A percentile compares a stretch with the other conserved stretches of the same genome.
Conservation (phyloP, 306 rosid genomes). For the Fragaria ananassa region DNA sequence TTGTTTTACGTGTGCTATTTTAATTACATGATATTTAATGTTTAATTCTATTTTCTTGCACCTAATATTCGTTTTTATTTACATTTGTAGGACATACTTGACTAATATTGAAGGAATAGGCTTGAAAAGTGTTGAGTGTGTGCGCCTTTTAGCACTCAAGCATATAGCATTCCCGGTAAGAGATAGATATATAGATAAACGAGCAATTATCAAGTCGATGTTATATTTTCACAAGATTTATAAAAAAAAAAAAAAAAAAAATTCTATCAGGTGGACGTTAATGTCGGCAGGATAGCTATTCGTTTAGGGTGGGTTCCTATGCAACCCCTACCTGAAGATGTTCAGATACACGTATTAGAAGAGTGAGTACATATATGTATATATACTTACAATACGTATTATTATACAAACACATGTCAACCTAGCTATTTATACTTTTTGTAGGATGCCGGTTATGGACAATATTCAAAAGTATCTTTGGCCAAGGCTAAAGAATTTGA, state of each 20-base stretch:
- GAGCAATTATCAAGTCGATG: neutral
- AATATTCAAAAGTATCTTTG: slow-evolving; percentile 66
- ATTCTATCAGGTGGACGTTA: slow-evolving; percentile 69
- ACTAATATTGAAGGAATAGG: slow-evolving; percentile 55
- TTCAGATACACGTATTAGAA: slow-evolving; percentile 54
- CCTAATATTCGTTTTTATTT: neutral
- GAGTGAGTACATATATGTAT: slow-evolving; percentile 34
- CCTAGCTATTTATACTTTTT: too few species aligned
- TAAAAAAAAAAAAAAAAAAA: too few species aligned
- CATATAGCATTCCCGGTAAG: slow-evolving; percentile 71
- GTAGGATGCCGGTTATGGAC: slow-evolving; percentile 56
- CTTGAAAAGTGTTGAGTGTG: slow-evolving; percentile 74
- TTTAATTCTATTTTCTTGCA: neutral
- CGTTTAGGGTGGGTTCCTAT: slow-evolving; percentile 92
- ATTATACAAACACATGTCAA: too few species aligned
- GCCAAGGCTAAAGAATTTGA: slow-evolving; percentile 55
- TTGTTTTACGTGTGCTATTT: neutral
- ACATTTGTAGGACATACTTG: slow-evolving; percentile 47
- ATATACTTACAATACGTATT: neutral
- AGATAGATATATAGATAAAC: neutral
- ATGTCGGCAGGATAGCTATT: slow-evolving; percentile 70
- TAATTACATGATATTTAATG: neutral
- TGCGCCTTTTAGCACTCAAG: slow-evolving; percentile 61
- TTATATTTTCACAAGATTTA: neutral
- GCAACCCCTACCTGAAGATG: slow-evolving; percentile 55